A percentile compares a stretch with the other conserved stretches of the same genome.
Evolutionary conservation across 2,329 filamentous ascomycete species (phyloP).

Genomic region (Curvularia sp.): DNA sequence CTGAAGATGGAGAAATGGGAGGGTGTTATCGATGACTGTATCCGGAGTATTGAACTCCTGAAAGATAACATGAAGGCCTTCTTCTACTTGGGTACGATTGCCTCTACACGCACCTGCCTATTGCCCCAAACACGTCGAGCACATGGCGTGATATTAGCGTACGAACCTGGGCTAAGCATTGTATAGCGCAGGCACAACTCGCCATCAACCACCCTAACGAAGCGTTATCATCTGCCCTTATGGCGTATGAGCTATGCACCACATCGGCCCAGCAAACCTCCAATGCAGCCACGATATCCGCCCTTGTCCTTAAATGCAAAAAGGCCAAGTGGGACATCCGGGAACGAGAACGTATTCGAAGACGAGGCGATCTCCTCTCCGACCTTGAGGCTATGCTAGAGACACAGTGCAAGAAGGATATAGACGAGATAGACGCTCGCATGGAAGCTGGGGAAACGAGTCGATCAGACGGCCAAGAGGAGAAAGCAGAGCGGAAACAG

Average conservation of each 20-base stretch:
- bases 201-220: slow-evolving; percentile 73
- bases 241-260: slow-evolving; percentile 75
- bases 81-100: slow-evolving; percentile 69
- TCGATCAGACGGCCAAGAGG: slow-evolving; percentile 56
- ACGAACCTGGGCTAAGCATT: slow-evolving; percentile 20
- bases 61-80: slow-evolving; percentile 78
- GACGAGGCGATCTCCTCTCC: slow-evolving; percentile 65
- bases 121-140: not conserved
- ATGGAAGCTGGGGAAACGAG: slow-evolving; percentile 50
- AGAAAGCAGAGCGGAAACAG: slow-evolving; percentile 55
- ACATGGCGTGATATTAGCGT: not conserved
- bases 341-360: slow-evolving; percentile 68
- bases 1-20: slow-evolving; percentile 77
- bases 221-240: slow-evolving; percentile 72
- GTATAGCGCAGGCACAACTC: slow-evolving; percentile 77
- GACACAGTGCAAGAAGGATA: slow-evolving; percentile 42
- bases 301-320: slow-evolving; percentile 79
- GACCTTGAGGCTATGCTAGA: slow-evolving; percentile 62
- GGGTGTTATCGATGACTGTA: slow-evolving; percentile 78
- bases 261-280: slow-evolving; percentile 64
- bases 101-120: not conserved
- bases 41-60: slow-evolving; percentile 73
- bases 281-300: slow-evolving; percentile 74
- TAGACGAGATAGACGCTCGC: slow-evolving; percentile 51
- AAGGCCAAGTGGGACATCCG: slow-evolving; percentile 82